These are phyloP conservation scores for Chaetomiaceae sp. DNA, from an alignment of 2,329 filamentous ascomycete species.

Conservation along the genomic window DNA sequence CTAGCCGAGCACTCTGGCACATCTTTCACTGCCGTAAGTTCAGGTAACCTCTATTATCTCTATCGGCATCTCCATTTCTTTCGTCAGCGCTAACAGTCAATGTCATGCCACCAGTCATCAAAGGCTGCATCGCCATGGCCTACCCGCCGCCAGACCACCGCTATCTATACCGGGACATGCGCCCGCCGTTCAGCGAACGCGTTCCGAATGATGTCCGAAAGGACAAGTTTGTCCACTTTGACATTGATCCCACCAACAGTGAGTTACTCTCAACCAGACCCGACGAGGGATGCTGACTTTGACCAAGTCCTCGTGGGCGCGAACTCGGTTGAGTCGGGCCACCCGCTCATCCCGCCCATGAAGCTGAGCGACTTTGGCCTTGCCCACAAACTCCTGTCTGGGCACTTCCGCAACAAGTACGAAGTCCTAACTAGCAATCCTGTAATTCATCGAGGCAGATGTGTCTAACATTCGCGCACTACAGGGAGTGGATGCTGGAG, in stretches of 20 bases:
- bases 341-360: neutral
- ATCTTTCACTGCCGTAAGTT: slow-evolving; percentile 8
- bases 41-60: neutral
- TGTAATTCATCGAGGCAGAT: neutral
- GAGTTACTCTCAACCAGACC: neutral
- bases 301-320: neutral
- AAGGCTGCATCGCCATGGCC: neutral
- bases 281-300: too few species aligned
- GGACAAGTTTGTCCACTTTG: neutral
- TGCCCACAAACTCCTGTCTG: neutral
- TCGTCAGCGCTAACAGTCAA: neutral
- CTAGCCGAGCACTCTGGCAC: neutral
- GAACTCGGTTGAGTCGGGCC: neutral
- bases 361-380: slow-evolving; percentile 9
- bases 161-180: neutral
- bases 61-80: too few species aligned
- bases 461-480: neutral
- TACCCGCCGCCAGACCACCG: neutral
- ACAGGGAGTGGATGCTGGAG: neutral
- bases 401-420: neutral
- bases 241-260: slow-evolving; percentile 9
- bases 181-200: neutral
- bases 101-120: neutral
- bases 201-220: neutral
- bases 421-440: too few species aligned